Evolutionary conservation across 768 basidiomycete genomes (phyloP), one percentile per base, ranked within the genome.

Genomic region (Tulasnella sp.): DNA sequence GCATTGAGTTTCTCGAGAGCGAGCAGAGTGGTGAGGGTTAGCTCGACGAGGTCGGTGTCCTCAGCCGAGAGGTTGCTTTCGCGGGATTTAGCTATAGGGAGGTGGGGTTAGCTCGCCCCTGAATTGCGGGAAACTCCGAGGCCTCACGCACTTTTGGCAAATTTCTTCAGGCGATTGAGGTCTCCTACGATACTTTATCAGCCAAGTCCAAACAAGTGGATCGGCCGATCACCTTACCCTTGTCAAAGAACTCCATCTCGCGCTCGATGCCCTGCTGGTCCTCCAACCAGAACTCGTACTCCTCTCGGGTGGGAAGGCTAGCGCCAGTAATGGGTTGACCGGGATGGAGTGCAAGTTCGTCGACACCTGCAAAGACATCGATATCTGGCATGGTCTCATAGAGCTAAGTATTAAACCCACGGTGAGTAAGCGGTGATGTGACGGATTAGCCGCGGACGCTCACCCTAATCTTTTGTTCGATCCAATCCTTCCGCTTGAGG

Each of bases 41-140:
- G 86, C 85, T 96, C 95, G 83, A 96, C 95, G 75, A 96, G 86
- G 84, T 97, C 95, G 70, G 95, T 96, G 83, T 96, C 95, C 82
- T 89, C 89, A 18, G 92, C 89, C 70, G 93, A 94, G 76, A 97
- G 86, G 84, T 94, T 93, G 61, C 61, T 67, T 79, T 93, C 89
- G 83, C 94, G 92, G 11, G 93, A 70, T 74, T 79, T 91, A 46
- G 92, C 93, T 80, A 92, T 93, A 18, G 46, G 20, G 61, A 35
- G 11, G 94, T 81, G 35, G 76, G 46, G 55, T 23, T 61, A 79
- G 32, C 29, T 26, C 26, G 32, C 26, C 26, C 26, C 4, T 26
- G 32, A 9, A 35, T 26, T 16, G 15, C 13, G 26, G 29, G 26
- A 46, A 39, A 76, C 76, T 72, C 67, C 57, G 61, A n/a, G 16